Conservation (phyloP, 2,329 filamentous ascomycete species). For the Cladosporium phlei region DNA sequence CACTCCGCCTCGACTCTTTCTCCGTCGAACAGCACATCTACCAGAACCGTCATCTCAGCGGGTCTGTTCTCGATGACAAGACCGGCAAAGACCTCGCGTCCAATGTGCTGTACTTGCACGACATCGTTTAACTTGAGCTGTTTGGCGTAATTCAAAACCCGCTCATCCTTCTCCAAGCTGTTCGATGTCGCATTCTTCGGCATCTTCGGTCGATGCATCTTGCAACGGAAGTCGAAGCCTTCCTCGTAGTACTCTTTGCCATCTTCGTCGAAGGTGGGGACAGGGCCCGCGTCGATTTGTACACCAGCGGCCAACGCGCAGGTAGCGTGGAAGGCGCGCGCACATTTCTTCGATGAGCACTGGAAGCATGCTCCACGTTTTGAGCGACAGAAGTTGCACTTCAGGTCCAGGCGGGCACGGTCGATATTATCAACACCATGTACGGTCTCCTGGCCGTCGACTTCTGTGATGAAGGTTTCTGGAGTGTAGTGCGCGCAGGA, state of each 20-base stretch:
- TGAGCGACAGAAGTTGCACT: constrained; percentile 90
- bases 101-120: constrained; percentile 79
- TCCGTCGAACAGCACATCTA: constrained; percentile 82
- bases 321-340: constrained; percentile 87
- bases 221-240: constrained; percentile 88
- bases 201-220: constrained; percentile 86
- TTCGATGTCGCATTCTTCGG: constrained; percentile 60
- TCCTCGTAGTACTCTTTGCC: constrained; percentile 89
- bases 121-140: constrained; percentile 67
- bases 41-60: constrained; percentile 68
- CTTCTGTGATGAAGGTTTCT: constrained; percentile 77
- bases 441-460: constrained; percentile 66
- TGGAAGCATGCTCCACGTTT: constrained; percentile 96
- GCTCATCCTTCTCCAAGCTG: constrained; percentile 63
- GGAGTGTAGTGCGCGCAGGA: constrained; percentile 87
- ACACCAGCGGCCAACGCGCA: constrained; percentile 90
- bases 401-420: constrained; percentile 82
- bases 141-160: constrained; percentile 63
- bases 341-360: constrained; percentile 91
- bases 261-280: constrained; percentile 83
- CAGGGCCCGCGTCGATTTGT: constrained; percentile 79
- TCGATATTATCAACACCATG: constrained; percentile 76
- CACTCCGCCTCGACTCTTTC: constrained; percentile 75
- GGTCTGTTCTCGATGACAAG: constrained; percentile 76
- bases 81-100: constrained; percentile 86